A percentile compares a stretch with the other conserved stretches of the same genome.
phyloP scores from a whole-genome alignment of 768 basidiomycete species.

The Polyporus arcularius region DNA sequence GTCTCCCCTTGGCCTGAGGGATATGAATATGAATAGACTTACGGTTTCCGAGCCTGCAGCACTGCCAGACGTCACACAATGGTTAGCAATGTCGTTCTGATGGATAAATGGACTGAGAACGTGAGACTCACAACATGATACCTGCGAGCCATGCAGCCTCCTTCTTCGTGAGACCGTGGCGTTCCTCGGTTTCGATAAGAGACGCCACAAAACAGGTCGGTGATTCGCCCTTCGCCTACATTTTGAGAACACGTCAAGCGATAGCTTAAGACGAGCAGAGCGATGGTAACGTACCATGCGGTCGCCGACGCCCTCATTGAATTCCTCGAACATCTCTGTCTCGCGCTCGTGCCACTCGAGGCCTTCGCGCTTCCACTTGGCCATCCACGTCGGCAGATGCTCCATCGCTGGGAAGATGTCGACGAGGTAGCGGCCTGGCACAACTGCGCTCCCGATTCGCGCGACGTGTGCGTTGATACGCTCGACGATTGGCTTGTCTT shows the following conservation, averaged over 20 bases:
- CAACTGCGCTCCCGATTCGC: constrained; percentile 7
- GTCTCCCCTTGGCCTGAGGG: background rate
- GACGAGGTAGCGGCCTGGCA: constrained; percentile 22
- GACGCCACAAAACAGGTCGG: constrained; percentile 41
- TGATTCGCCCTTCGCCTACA: background rate
- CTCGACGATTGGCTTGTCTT: constrained; percentile 16
- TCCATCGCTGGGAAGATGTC: constrained; percentile 30
- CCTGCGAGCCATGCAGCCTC: constrained; percentile 78
- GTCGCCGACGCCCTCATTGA: constrained; percentile 15
- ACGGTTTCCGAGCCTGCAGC: constrained; percentile 62
- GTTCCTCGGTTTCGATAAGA: constrained; percentile 44
- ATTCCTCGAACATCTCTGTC: constrained; percentile 20
- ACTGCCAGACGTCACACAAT: background rate
- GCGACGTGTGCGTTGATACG: constrained; percentile 2
- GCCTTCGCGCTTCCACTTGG: constrained; percentile 28
- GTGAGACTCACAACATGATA: constrained; percentile 60
- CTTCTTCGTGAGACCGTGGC: constrained; percentile 45
- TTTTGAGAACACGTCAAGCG: no score
- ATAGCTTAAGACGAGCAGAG: no score
- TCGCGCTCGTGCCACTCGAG: constrained; percentile 33
- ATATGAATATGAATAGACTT: constrained; percentile 3
- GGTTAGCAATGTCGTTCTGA: background rate
- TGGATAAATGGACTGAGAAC: constrained; percentile 12
- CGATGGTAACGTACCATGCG: constrained; percentile 9
- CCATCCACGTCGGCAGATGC: constrained; percentile 39